Conservation (phyloP, 148 eudicot genomes). For the Rhododendron simsii region DNA sequence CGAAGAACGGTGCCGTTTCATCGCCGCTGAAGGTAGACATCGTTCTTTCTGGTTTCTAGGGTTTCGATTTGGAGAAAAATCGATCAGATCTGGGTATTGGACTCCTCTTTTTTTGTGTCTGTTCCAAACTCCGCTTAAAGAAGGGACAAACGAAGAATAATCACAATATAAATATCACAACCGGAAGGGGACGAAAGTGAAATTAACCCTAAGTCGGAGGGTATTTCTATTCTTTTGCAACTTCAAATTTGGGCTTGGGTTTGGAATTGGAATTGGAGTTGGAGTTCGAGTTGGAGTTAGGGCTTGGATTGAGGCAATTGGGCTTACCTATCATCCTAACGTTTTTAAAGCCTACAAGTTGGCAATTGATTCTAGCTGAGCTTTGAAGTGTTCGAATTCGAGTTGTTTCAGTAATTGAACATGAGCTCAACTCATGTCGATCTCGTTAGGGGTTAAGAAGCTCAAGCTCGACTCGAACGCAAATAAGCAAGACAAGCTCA, state of each 20-base stretch:
- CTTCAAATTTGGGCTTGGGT: neutral
- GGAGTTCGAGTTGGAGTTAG: too few relatives aligned
- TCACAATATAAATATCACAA: neutral
- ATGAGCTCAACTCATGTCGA: neutral
- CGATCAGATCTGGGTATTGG: neutral
- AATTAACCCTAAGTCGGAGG: neutral
- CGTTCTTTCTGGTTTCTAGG: neutral
- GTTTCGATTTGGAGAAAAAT: neutral
- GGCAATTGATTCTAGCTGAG: neutral
- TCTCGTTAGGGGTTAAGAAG: neutral
- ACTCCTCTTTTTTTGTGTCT: neutral
- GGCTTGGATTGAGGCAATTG: neutral
- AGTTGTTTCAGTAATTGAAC: neutral
- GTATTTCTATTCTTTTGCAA: neutral
- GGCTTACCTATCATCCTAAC: neutral
- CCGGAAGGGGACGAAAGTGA: neutral
- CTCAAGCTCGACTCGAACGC: neutral
- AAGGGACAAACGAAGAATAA: neutral
- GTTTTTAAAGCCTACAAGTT: neutral
- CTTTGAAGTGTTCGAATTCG: neutral
- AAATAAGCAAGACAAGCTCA: neutral
- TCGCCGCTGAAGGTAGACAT: constrained; percentile 19
- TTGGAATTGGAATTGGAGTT: too few relatives aligned
- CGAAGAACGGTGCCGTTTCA: constrained; percentile 21
- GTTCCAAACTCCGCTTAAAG: neutral